Conservation (phyloP, 768 basidiomycete genomes). For the Mycena sanguinolenta region DNA sequence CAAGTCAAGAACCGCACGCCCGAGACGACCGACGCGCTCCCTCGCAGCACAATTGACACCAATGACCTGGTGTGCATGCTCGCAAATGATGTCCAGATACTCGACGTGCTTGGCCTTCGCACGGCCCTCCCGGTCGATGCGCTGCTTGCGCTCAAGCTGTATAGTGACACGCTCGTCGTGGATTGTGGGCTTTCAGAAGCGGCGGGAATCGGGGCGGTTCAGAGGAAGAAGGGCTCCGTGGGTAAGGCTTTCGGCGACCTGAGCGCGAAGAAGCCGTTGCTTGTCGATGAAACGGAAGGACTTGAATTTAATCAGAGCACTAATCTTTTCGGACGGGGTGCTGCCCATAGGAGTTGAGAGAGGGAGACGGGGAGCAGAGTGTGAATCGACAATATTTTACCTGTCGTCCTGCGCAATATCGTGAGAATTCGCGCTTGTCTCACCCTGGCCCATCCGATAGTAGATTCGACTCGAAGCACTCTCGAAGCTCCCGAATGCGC, state of each 20-base stretch:
- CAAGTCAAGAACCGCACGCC: conserved; percentile 84
- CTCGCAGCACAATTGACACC: conserved; percentile 74
- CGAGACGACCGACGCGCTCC: conserved; percentile 78
- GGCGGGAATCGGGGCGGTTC: conserved; percentile 92
- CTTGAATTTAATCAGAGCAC: conserved; percentile 94
- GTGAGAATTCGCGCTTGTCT: conserved; percentile 58
- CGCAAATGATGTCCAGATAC: conserved; percentile 88
- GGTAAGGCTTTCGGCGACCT: conserved; percentile 87
- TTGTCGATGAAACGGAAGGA: conserved; percentile 90
- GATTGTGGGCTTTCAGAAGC: conserved; percentile 85
- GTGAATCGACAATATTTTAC: conserved; percentile 46
- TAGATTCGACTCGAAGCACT: no score
- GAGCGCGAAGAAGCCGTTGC: conserved; percentile 88
- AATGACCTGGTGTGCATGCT: conserved; percentile 84
- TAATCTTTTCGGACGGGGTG: conserved; percentile 85
- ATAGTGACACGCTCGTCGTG: conserved; percentile 93
- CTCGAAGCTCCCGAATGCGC: conserved; percentile 91
- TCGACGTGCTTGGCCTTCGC: no score
- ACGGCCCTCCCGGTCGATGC: conserved; percentile 92
- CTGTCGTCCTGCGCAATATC: conserved; percentile 60
- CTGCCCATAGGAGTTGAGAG: conserved; percentile 66
- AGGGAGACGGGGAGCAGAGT: conserved; percentile 49
- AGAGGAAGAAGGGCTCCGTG: conserved; percentile 91
- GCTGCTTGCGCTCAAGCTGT: conserved; percentile 90
- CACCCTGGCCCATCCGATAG: no score